These are phyloP conservation scores for Fusarium graminum DNA, from an alignment of 2,329 filamentous ascomycete species.

Conservation along the genomic window DNA sequence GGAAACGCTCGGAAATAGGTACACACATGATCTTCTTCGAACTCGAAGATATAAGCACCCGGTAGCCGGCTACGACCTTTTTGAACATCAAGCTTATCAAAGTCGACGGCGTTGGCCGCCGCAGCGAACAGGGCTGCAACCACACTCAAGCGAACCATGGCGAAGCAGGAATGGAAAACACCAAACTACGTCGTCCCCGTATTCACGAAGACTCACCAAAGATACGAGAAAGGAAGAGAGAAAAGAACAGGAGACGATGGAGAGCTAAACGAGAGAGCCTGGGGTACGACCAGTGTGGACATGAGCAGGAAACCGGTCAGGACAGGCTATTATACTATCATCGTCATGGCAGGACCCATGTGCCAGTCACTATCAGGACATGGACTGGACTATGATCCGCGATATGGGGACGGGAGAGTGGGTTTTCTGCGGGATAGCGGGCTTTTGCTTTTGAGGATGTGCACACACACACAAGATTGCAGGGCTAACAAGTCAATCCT, in stretches of 20 bases:
- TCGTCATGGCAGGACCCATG: conserved; percentile 15
- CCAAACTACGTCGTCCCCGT: conserved; percentile 16
- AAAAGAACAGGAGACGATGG: neutral
- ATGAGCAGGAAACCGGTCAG: conserved; percentile 10
- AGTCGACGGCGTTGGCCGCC: conserved; percentile 49
- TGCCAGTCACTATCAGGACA: conserved; percentile 1
- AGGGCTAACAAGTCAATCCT: neutral
- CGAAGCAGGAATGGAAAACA: conserved; percentile 4
- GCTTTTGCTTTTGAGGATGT: neutral
- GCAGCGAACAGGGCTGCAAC: conserved; percentile 55
- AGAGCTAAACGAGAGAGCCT: conserved; percentile 17
- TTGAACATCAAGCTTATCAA: conserved; percentile 44
- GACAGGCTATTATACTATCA: conserved; percentile 39
- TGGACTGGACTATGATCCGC: conserved; percentile 12
- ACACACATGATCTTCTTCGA: conserved; percentile 63
- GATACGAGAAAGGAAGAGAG: conserved; percentile 14
- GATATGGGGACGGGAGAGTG: conserved; percentile 22
- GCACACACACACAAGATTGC: conserved; percentile 13
- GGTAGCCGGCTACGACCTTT: conserved; percentile 52
- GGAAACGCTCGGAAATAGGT: neutral
- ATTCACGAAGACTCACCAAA: conserved; percentile 21
- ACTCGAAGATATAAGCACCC: conserved; percentile 67
- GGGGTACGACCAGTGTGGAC: conserved; percentile 1
- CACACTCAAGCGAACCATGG: conserved; percentile 55
- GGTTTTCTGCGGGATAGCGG: conserved; percentile 34